Base-by-base conservation (phyloP, 331 rosid genomes). In the Pyracantha coccinea region DNA sequence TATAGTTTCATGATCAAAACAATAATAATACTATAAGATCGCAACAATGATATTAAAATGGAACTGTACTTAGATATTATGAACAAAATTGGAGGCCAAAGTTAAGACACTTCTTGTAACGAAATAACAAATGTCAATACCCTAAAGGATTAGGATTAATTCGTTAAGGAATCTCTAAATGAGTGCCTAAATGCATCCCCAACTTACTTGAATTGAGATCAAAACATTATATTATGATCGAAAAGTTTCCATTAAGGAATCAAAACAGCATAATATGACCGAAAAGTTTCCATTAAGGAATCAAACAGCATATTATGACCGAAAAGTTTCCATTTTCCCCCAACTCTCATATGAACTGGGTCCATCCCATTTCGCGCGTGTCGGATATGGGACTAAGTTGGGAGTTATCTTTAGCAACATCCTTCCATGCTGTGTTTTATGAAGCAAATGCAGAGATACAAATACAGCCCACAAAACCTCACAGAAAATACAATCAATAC, bases 161-260 rank as follows among this genome's bases (percentile, higher is more conserved):
- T 28, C 29, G 38, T 20, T 59, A 24, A 24, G 57, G 24, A 58
- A 4, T 52, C 60, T 19, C 21, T 75, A 52, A 35, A 28, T 17
- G 47, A 68, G 47, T 77, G 57, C 38, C 59, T 61, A 21, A 62
- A 77, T 29, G 25, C 50, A 67, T 27, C 20, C 53, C 63, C 23
- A 45, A 45, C 82, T 81, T 85, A 94, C 99, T 92, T 94, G 99
- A 82, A 94, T 94, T 57, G 99, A 94, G 86, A 94, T 16, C 67
- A 31, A 41, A 20, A 53, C 66, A 32, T 21, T 0, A 55, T 1
- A 71, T 8, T 24, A 54, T 21, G 7, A 32, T 4, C n/a, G 21
- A 52, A 52, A 54, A 20, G 13, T 25, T 14, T 60, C 5, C 21
- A 29, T 25, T 60, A 38, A 38, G 44, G 13, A 38, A 38, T 2